Evolutionary conservation across 1,284 basidiomycete species (phyloP).

Genomic region (Ustilago xerochloae): DNA sequence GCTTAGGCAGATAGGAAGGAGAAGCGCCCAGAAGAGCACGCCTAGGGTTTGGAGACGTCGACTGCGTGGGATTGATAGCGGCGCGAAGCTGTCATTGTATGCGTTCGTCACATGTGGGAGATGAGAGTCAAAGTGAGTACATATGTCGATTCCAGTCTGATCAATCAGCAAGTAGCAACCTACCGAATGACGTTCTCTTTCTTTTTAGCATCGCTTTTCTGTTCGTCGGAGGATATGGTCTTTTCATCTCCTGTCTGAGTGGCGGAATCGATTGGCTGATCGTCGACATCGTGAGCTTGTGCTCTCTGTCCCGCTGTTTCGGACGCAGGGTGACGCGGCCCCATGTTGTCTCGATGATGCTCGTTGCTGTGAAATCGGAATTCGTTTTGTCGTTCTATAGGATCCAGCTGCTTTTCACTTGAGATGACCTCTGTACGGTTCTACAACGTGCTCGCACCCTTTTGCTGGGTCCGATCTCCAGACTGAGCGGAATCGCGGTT

Average conservation of each 20-base stretch:
- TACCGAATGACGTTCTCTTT: constrained; percentile 40
- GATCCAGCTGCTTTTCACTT: neutral
- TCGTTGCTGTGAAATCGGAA: too few species aligned
- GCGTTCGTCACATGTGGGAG: too few species aligned
- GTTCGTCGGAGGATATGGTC: neutral
- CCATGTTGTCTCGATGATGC: constrained; percentile 12
- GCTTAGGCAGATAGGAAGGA: constrained; percentile 78
- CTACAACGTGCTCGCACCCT: too few species aligned
- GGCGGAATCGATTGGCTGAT: constrained; percentile 2
- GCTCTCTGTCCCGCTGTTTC: constrained; percentile 39
- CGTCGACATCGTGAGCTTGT: constrained; percentile 26
- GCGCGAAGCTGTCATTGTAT: constrained; percentile 48
- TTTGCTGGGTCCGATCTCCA: too few species aligned
- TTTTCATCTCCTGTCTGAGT: neutral
- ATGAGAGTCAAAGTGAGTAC: too few species aligned
- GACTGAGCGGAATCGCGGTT: neutral
- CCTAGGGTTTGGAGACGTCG: constrained; percentile 66
- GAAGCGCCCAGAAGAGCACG: constrained; percentile 86
- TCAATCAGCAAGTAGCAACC: too few species aligned
- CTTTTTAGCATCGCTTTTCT: constrained; percentile 16
- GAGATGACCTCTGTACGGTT: too few species aligned
- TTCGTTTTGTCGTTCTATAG: too few species aligned
- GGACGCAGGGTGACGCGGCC: constrained; percentile 37
- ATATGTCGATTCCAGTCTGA: too few species aligned
- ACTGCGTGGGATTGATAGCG: constrained; percentile 59